A percentile compares a stretch with the other conserved stretches of the same genome.
These are phyloP conservation scores for Colletotrichum musae DNA, from an alignment of 2,329 filamentous ascomycete species.

Conservation along the genomic window DNA sequence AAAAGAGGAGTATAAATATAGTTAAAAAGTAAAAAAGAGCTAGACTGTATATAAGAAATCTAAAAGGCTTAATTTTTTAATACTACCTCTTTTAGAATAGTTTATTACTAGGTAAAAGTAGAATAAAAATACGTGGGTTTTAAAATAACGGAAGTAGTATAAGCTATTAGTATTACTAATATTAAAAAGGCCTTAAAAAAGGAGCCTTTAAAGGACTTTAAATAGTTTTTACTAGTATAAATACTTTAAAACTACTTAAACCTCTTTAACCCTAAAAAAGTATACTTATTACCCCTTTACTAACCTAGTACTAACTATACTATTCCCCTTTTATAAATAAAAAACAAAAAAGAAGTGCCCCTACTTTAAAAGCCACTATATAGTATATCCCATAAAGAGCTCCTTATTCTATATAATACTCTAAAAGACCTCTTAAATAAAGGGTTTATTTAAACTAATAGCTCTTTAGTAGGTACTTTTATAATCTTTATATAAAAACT, in stretches of 20 bases:
- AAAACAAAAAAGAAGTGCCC: constrained; percentile 33
- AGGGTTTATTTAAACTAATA: constrained; percentile 26
- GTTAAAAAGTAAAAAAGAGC: background rate
- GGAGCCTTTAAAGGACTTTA: background rate
- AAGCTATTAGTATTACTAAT: background rate
- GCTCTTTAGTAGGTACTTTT: background rate
- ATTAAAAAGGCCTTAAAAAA: background rate
- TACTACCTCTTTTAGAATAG: constrained; percentile 34
- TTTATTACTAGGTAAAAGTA: constrained; percentile 46
- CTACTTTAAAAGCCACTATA: background rate
- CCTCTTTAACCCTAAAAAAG: background rate
- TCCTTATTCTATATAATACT: background rate
- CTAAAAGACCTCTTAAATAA: constrained; percentile 17
- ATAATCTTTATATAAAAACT: background rate
- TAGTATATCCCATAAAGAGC: background rate
- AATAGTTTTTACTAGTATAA: background rate
- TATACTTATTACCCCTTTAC: background rate
- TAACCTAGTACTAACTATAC: background rate
- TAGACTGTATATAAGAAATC: constrained; percentile 8
- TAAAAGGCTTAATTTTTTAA: constrained; percentile 18
- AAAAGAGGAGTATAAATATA: background rate
- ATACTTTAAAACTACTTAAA: background rate
- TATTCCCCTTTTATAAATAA: background rate
- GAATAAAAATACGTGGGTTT: constrained; percentile 45
- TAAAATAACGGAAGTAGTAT: constrained; percentile 39